Evolutionary conservation across 805 yeast species (phyloP), one percentile per base, ranked within the genome.

Genomic region (Metschnikowia sp.): DNA sequence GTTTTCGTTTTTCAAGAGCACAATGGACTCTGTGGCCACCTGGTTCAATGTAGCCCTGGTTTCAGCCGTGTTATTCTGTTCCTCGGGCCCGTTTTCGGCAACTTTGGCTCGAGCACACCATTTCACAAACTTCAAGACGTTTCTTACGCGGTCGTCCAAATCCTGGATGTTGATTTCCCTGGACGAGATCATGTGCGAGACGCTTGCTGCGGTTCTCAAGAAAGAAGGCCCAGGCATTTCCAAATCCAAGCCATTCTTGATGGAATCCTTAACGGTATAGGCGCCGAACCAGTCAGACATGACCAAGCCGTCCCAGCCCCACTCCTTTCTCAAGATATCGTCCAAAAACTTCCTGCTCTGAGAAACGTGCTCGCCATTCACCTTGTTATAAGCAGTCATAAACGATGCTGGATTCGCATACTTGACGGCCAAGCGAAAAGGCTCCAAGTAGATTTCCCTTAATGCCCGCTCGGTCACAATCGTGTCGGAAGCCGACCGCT

Each of bases 1-100:
- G 36, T 62, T 53, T 13, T 79, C 81, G 58, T 82, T 82, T 59
- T 81, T 80, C 62, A 82, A 70, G 48, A 82, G 62, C 7, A 82
- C 86, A 42, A 78, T 71, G 1, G 81, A 65, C 43, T 81, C 83
- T n/a, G 53, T 50, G 8, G 64, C 66, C 12, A 64, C 40, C 43
- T 58, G 51, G 36, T 45, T 50, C 52, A 54, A 50, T 37, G 56
- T 46, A 1, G 49, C 57, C 11, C 60, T 35, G 5, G 70, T 64
- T 39, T 56, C 61, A 13, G 59, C 47, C 11, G 62, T 66, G 45
- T 64, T 51, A 40, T 64, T 64, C 9, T 51, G 36, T 8, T 57
- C 39, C 47, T 62, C 66, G 5, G 54, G 49, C 1, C 60, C 64
- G 41, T 54, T 41, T 43, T 63, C 67, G 5, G 51, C 47, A 22